phyloP scores from a whole-genome alignment of 495 filamentous ascomycete genomes.

The Mytilinidion resinicola region DNA sequence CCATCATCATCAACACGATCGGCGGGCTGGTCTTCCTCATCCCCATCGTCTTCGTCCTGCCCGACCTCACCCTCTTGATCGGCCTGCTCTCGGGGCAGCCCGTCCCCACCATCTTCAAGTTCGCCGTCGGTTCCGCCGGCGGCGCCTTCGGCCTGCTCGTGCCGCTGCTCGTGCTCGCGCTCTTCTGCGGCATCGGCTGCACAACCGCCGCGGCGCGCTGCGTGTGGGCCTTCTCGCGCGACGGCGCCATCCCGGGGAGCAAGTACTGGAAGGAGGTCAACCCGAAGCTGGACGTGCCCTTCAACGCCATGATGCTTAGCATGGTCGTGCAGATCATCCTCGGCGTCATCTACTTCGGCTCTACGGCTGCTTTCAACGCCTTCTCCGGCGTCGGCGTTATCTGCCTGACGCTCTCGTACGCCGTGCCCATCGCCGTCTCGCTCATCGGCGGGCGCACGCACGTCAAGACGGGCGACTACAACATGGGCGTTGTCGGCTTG shows the following conservation, averaged over 20 bases:
- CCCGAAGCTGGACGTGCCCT: slow-evolving; percentile 49
- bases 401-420: slow-evolving; percentile 56
- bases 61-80: slow-evolving; percentile 44
- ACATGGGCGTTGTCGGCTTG: slow-evolving; percentile 49
- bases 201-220: slow-evolving; percentile 54
- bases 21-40: slow-evolving; percentile 56
- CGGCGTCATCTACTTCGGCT: slow-evolving; percentile 60
- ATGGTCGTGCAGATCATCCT: slow-evolving; percentile 49
- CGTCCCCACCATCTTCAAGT: slow-evolving; percentile 49
- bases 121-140: slow-evolving; percentile 48
- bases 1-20: slow-evolving; percentile 51
- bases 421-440: slow-evolving; percentile 54
- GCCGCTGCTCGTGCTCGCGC: slow-evolving; percentile 61
- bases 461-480: slow-evolving; percentile 46
- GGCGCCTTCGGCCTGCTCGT: slow-evolving; percentile 68
- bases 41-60: slow-evolving; percentile 56
- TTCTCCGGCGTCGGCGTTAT: slow-evolving; percentile 64
- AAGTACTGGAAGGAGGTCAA: slow-evolving; percentile 56
- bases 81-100: slow-evolving; percentile 50
- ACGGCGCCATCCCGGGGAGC: slow-evolving; percentile 64
- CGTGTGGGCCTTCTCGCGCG: slow-evolving; percentile 56
- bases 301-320: slow-evolving; percentile 52
- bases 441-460: slow-evolving; percentile 44
- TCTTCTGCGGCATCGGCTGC: slow-evolving; percentile 55
- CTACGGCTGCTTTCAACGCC: slow-evolving; percentile 57